Base-by-base conservation (phyloP, 2,329 filamentous ascomycete genomes). In the Colletotrichum liaoningense region DNA sequence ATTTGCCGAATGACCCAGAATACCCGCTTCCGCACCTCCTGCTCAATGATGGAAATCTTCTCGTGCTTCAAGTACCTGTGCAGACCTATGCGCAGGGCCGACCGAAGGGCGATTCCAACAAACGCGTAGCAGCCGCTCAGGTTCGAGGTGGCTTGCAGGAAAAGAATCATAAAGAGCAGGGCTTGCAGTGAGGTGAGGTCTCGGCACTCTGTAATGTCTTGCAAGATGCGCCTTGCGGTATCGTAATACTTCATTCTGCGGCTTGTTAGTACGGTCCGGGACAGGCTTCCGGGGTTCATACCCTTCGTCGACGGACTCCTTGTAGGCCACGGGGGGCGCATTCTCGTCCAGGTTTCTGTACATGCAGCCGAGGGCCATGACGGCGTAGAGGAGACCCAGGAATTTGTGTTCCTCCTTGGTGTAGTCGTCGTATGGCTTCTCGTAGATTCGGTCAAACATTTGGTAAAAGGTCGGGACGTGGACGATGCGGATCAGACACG, bases 391-490 rank as follows among this genome's bases (percentile, higher is more conserved):
- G 1, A 95, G 86, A 1, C 92, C 92, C n/a, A 95, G 81, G 72
- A 93, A 94, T 33, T 88, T 87, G 64, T 91, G 89, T 75, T 95
- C 93, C 63, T 92, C 90, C 66, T 90, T 88, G 7, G 87, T 88
- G 76, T 91, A 90, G 65, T 86, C 88, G 26, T 93, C 90, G 11
- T 88, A 85, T 1, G 93, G 86, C 26, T 87, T 91, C 75, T 93
- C 90, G 81, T 97, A 98, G 52, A 98, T 88, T 67, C 89, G 89
- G 76, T 98, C 92, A 75, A 98, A 88, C 78, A 90, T 91, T 72
- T 90, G 88, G 83, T 93, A 95, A 80, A 98, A 98, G 0, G 91
- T 91, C 0, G 95, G 95, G 63, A 93, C 87, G 79, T 98, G 95
- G 5, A 97, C 89, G 69, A 96, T 92, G 49, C 94, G 90, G 26